A percentile compares a stretch with the other conserved stretches of the same genome.
Evolutionary conservation across 2,329 filamentous ascomycete species (phyloP).

Genomic region (Kalmusia sp.): DNA sequence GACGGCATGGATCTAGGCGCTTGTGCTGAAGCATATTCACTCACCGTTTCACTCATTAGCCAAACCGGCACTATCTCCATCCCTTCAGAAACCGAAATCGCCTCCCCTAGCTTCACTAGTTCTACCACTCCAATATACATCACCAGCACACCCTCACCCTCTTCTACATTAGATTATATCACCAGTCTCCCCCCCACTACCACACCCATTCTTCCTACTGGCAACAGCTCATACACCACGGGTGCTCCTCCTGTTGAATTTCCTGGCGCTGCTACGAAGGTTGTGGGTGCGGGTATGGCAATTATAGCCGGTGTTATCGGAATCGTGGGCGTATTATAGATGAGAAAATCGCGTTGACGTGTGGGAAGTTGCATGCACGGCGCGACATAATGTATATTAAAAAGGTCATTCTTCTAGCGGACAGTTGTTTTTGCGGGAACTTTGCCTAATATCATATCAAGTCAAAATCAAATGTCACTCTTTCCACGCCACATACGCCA

Average conservation of each 20-base stretch:
- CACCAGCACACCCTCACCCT: not conserved
- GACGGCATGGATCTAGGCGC: conserved; percentile 60
- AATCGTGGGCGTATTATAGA: conserved; percentile 7
- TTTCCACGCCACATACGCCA: no score
- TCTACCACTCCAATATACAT: conserved; percentile 17
- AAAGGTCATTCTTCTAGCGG: no score
- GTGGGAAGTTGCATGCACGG: no score
- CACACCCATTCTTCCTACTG: conserved; percentile 4
- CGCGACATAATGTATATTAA: no score
- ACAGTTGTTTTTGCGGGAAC: no score
- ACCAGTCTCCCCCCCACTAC: conserved; percentile 1
- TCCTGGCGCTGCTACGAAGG: conserved; percentile 22
- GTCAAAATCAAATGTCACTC: no score
- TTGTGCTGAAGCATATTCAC: conserved; percentile 61
- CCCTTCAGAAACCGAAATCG: not conserved
- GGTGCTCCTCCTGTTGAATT: conserved; percentile 18
- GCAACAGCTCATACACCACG: conserved; percentile 21
- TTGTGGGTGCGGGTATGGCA: conserved; percentile 21
- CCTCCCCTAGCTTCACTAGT: conserved; percentile 3
- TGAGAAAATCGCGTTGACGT: no score
- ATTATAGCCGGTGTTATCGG: conserved; percentile 26
- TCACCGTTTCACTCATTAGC: conserved; percentile 59
- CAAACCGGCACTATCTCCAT: conserved; percentile 42
- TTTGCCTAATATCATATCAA: no score
- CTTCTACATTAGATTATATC: not conserved